A percentile compares a stretch with the other conserved stretches of the same genome.
Evolutionary conservation across 108 stramenopile genomes (phyloP).

Genomic region (Stephanodiscus minutulus): DNA sequence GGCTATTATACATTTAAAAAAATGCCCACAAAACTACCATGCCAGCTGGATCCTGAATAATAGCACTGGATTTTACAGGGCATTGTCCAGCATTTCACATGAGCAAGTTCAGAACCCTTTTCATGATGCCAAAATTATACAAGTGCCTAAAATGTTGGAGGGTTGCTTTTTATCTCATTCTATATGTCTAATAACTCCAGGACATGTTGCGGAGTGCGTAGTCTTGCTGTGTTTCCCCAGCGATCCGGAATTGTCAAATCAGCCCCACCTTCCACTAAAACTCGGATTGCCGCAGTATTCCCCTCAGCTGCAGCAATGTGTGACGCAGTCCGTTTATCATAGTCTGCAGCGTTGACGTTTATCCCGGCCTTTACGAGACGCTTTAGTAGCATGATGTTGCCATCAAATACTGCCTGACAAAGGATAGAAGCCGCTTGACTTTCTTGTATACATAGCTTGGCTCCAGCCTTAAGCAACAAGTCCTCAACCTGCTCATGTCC

Average conservation of each 20-base stretch:
- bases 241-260: conserved; percentile 55
- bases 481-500: conserved; percentile 56
- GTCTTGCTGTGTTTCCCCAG: conserved; percentile 53
- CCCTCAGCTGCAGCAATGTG: conserved; percentile 67
- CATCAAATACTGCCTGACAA: conserved; percentile 56
- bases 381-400: conserved; percentile 45
- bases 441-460: conserved; percentile 47
- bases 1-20: too few species aligned
- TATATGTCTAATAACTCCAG: conserved; percentile 4
- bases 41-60: too few species aligned
- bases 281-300: conserved; percentile 48
- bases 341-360: conserved; percentile 59
- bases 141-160: background rate
- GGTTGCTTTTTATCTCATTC: background rate
- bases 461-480: conserved; percentile 41
- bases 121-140: background rate
- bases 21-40: too few species aligned
- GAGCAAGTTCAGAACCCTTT: too few species aligned
- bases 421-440: conserved; percentile 49
- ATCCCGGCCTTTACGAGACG: conserved; percentile 55
- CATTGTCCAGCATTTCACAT: too few species aligned
- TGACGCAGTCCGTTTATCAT: conserved; percentile 56
- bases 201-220: conserved; percentile 18
- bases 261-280: conserved; percentile 54
- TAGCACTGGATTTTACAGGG: too few species aligned